Base-by-base conservation (phyloP, 2,329 filamentous ascomycete genomes). In the Sporothrix variecibatus region DNA sequence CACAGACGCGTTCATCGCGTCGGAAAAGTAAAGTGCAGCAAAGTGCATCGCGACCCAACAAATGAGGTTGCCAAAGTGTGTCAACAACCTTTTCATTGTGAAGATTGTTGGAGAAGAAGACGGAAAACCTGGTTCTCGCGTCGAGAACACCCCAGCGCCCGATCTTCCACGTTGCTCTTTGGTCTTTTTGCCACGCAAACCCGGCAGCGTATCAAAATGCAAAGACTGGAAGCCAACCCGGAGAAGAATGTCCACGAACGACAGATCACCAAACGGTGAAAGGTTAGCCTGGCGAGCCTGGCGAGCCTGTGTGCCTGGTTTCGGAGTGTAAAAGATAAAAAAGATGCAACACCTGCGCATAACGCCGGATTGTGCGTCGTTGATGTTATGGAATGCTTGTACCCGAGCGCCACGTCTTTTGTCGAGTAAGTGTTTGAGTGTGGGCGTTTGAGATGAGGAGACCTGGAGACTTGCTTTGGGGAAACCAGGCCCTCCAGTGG, bases 61-160 rank as follows among this genome's bases (percentile, higher is more conserved):
- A 68, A 68, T 51, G 40, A 68, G 26, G 8, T 6, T 4, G n/a
- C 23, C 38, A 7, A 17, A 68, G 43, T 15, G 65, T 56, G 67
- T 34, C 65, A 53, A 53, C 65, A 51, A n/a, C 23, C 62, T 46
- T 17, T 20, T 67, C 12, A 4, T 26, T 26, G n/a, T 3, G 8
- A 46, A 17, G 23, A 49, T 67, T 49, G 26, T 8, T 46, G 38
- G 40, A 68, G 40, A 28, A 64, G 15, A 17, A 26, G 23, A 26
- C 12, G 26, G 26, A 58, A 60, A 71, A 71, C 68, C 68, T 71
- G 68, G 68, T 71, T 71, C 51, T 71, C n/a, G 34, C 60, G 60
- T n/a, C 20, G 31, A 40, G 60, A 43, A 49, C 43, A 20, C 43
- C 43, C 43, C 31, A 34, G 8, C 28, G 4, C 38, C 7, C 23